Base-by-base conservation (phyloP, 2,329 filamentous ascomycete species). In the Zelopaecilomyces penicillatus region DNA sequence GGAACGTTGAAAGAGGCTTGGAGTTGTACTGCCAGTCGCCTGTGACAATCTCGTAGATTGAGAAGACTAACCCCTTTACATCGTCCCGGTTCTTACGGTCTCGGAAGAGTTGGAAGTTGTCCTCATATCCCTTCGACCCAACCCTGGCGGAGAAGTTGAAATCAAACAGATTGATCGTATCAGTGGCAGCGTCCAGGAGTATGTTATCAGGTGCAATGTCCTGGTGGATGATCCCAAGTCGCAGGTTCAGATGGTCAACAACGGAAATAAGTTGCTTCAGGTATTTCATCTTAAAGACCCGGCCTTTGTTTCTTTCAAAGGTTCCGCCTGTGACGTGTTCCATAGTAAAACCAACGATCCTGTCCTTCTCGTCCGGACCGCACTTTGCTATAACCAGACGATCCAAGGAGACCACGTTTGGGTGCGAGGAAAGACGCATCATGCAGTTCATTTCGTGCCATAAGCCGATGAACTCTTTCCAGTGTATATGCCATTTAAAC, bases 131-230 rank as follows among this genome's bases (percentile, higher is more conserved):
- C 32, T 3, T 42, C 31, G 37, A 38, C 29, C 43, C 41, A 41
- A 63, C 59, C 11, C 52, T 53, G 37, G 49, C 52, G 0, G 55
- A 43, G 34, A 41, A 58, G 47, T 64, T 59, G 32, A 68, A 67
- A 52, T 69, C 65, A 41, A 68, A 65, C 6, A 69, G 38, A 43
- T 60, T 46, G 10, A 69, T 37, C 7, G 51, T 51, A 42, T 68
- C 57, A 38, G 58, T 62, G 8, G 41, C 30, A 1, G 57, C 52
- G 39, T 68, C 49, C 35, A 70, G 43, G 0, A 68, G 34, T 5
- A 69, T 55, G 39, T 71, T 69, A 35, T 61, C 57, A 7, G 61
- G 53, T 7, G 60, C 59, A 33, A 70, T 57, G 32, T 69, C 65
- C 45, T 67, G 59, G 45, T 70, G 67, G 10, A 55, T 45, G 37